Conservation (phyloP, 169 alveolate species). For the Fabrea salina region DNA sequence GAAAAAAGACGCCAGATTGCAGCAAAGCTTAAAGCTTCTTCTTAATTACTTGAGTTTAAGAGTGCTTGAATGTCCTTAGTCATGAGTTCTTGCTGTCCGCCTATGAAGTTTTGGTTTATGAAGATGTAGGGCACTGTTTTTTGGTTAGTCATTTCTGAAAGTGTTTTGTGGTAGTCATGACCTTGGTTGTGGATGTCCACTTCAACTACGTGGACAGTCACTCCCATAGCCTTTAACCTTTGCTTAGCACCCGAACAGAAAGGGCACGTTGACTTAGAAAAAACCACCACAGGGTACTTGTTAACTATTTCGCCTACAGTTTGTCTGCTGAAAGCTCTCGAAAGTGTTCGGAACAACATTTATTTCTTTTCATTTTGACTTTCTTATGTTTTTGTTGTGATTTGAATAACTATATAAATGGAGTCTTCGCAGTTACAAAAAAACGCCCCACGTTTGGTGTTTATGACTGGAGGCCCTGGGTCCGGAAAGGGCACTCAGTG, state of each 20-base stretch:
- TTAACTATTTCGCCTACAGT: no score
- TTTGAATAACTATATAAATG: background rate
- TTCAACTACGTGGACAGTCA: background rate
- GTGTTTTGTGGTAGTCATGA: background rate
- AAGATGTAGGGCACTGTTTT: slow-evolving; percentile 39
- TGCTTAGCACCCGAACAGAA: slow-evolving; percentile 12
- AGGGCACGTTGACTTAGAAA: slow-evolving; percentile 22
- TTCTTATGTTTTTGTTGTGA: no score
- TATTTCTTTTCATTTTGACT: no score
- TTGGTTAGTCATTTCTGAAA: slow-evolving; percentile 2
- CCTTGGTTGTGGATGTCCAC: background rate
- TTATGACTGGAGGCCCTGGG: slow-evolving; percentile 51
- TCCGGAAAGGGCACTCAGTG: slow-evolving; percentile 59
- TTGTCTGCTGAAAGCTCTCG: no score
- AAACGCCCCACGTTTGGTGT: slow-evolving; percentile 5
- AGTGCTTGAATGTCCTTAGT: no score
- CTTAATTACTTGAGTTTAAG: no score
- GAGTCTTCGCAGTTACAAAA: slow-evolving; percentile 32
- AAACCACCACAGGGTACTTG: slow-evolving; percentile 25
- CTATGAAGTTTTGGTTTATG: slow-evolving; percentile 32
- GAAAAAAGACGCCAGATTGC: slow-evolving; percentile 8
- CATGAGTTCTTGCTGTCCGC: no score
- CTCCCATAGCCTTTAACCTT: background rate
- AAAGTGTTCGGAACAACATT: no score
- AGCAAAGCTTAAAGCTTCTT: background rate